A percentile compares a stretch with the other conserved stretches of the same genome.
Evolutionary conservation across 345 rosid genomes (phyloP).

Genomic region (Nephelium lappaceum): DNA sequence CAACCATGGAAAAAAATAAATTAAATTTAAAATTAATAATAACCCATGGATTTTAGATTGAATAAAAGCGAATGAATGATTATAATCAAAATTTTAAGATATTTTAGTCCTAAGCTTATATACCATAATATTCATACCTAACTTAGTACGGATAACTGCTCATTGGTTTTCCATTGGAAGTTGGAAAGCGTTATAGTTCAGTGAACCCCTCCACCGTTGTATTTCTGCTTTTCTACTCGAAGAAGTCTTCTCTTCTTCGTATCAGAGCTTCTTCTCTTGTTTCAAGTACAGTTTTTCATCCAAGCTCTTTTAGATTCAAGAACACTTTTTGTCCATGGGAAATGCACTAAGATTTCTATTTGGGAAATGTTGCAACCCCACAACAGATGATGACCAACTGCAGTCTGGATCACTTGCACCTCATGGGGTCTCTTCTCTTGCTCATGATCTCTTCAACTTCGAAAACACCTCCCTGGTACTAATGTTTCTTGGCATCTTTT

Average conservation of each 20-base stretch:
- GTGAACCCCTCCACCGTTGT: neutral
- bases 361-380: conserved; percentile 47
- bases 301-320: neutral
- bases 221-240: neutral
- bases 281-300: neutral
- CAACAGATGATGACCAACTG: conserved; percentile 29
- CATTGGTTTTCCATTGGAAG: too few species aligned
- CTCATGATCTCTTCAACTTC: conserved; percentile 69
- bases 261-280: neutral
- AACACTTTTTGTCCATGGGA: conserved; percentile 41
- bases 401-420: conserved; percentile 42
- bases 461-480: conserved; percentile 77
- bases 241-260: neutral
- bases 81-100: too few species aligned
- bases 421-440: conserved; percentile 70
- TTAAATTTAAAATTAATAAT: too few species aligned
- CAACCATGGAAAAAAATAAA: too few species aligned
- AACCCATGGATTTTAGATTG: too few species aligned
- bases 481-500: neutral
- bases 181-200: neutral
- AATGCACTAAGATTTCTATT: conserved; percentile 54
- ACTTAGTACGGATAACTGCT: too few species aligned
- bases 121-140: too few species aligned
- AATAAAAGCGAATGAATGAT: too few species aligned
- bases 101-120: too few species aligned